Base-by-base conservation (phyloP, 805 yeast species). In the Novakomyces olei region DNA sequence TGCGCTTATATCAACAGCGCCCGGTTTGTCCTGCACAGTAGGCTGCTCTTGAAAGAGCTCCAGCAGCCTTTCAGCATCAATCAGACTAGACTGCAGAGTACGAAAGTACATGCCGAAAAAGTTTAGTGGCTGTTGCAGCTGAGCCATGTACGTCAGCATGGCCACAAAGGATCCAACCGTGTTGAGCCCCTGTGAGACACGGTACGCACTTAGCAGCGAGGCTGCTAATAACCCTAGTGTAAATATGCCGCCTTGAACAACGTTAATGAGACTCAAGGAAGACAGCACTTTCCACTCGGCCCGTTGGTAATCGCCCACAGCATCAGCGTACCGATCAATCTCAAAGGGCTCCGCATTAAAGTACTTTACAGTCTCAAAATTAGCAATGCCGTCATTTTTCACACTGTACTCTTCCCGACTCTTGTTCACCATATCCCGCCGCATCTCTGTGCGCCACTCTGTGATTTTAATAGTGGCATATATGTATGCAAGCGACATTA, bases 291-390 rank as follows among this genome's bases (percentile, higher is more conserved):
- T 19, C 10, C 25, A 5, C 27, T 38, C 36, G 8, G 32, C 25
- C 9, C n/a, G 18, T 16, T 38, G 40, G 8, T 28, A 26, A 3
- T 19, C 23, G 6, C 27, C 33, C 14, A 39, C 31, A 9, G 42
- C 39, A 9, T 26, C 19, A 4, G n/a, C 16, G 20, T 30, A 39
- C 20, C 42, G 31, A 6, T 39, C 33, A 9, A 15, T n/a, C 32
- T 39, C 42, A 29, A 34, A 39, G 6, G 37, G 32, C 5, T 26
- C 28, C n/a, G 42, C 41, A 30, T 38, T 38, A 32, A 39, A 39
- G 19, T 39, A 35, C 22, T 37, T 39, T 3, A 39, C 39, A 6
- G 40, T 39, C 16, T 39, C 42, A 19, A 26, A 39, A 4, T 41
- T 29, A 12, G 38, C 18, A 8, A 39, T 36, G 4, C 39, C 27